Base-by-base conservation (phyloP, 371 early-diverging fungal genomes). In the Rhizopus microsporus region DNA sequence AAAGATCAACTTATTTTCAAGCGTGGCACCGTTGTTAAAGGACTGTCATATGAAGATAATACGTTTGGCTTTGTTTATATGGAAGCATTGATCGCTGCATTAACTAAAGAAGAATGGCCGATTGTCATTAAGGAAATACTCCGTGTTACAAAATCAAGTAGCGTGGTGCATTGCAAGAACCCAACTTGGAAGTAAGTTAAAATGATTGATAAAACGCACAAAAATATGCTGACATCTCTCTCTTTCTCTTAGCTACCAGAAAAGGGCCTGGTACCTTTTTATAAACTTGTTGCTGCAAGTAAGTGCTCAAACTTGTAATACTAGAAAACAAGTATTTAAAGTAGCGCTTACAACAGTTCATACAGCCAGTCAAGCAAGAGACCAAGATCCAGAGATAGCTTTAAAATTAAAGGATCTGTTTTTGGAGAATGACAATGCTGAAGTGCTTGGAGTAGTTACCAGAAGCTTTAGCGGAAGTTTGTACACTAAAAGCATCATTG, bases 1-100 rank as follows among this genome's bases (percentile, higher is more conserved):
- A 70, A 56, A 46, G 62, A 16, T 39, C 63, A 7, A 39, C 37
- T 61, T 6, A 15, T 34, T 0, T 55, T 50, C 31, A 37, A 8
- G 5, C n/a, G 37, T 5, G 51, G 45, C 38, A 72, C 82, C 39
- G 67, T 83, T 7, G 56, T 79, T 6, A 62, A 64, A 54, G 69
- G 68, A 1, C 60, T 74, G 30, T 66, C 70, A 1, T 69, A 54
- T 51, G 44, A 59, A 23, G 63, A 69, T 16, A 46, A 59, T 47
- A 39, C 59, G 7, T 66, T 69, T 34, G 65, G 65, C 38, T 69
- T 50, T 56, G 59, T 66, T 38, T 62, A 69, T 51, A 67, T 67
- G 45, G 59, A 69, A 4, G n/a, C 59, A 8, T 58, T 69, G 59
- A 38, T 48, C 15, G 29, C 34, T n/a, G 54, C 53, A 12, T 65